Percentiles rank a stretch among this genome's conserved stretches.
Evolutionary conservation across 2,329 filamentous ascomycete genomes (phyloP).

Genomic region (Hypoxylon sp.): DNA sequence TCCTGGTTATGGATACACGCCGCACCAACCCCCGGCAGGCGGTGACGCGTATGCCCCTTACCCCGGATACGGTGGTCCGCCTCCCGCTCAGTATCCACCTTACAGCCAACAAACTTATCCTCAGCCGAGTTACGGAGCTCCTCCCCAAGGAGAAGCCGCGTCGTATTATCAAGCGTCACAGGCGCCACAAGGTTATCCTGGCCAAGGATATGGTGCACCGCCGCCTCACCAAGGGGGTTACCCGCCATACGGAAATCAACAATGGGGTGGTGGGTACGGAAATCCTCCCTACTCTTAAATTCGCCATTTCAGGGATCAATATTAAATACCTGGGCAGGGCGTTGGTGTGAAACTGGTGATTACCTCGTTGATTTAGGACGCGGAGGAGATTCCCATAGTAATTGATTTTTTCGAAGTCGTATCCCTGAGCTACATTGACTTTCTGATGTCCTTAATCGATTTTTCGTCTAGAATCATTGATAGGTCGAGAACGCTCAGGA

Average conservation of each 20-base stretch:
- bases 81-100: slow-evolving; percentile 26
- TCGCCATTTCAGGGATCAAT: neutral
- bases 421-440: neutral
- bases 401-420: neutral
- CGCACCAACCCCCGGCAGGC: slow-evolving; percentile 48
- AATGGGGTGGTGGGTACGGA: slow-evolving; percentile 37
- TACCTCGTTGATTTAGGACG: neutral
- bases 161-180: slow-evolving; percentile 34
- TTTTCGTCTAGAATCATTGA: neutral
- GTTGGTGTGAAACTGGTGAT: slow-evolving; percentile 11
- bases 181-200: slow-evolving; percentile 17
- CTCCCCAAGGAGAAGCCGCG: slow-evolving; percentile 32
- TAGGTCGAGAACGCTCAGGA: neutral
- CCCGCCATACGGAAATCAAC: slow-evolving; percentile 35
- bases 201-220: slow-evolving; percentile 12
- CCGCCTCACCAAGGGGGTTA: slow-evolving; percentile 40
- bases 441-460: neutral
- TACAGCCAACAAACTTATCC: slow-evolving; percentile 32
- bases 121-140: slow-evolving; percentile 36
- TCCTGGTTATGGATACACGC: slow-evolving; percentile 59
- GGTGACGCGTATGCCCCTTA: slow-evolving; percentile 31
- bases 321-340: neutral
- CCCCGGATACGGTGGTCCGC: slow-evolving; percentile 32
- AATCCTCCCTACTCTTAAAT: slow-evolving; percentile 34
- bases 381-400: slow-evolving; percentile 21